Evolutionary conservation across 306 rosid genomes (phyloP).

Genomic region (Quercus variabilis): DNA sequence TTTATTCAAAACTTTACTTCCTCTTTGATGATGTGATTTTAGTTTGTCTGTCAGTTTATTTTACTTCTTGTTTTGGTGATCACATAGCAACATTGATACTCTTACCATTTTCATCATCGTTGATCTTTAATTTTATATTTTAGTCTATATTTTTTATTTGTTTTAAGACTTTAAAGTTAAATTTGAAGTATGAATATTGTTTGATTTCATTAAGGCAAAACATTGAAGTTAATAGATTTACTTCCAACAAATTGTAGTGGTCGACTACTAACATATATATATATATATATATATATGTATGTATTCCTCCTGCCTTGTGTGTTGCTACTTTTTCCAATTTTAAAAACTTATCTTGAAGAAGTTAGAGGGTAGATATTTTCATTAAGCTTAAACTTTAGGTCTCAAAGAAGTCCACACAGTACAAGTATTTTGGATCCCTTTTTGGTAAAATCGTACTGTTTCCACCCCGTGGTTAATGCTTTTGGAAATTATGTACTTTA

Average conservation of each 20-base stretch:
- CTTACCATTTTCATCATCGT: neutral
- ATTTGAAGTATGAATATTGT: neutral
- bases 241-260: neutral
- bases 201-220: too few relatives aligned
- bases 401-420: neutral
- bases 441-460: neutral
- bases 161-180: neutral
- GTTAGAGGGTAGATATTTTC: neutral
- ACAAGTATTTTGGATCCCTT: neutral
- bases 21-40: conserved; percentile 7
- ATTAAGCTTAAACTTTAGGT: neutral
- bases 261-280: neutral
- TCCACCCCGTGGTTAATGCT: neutral
- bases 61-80: neutral
- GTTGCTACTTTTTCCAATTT: neutral
- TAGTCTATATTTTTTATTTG: neutral
- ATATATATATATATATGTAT: too few relatives aligned
- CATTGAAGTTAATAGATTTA: neutral
- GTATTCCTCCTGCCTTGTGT: neutral
- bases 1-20: conserved; percentile 17
- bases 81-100: neutral
- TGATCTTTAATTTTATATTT: neutral
- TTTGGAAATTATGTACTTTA: neutral
- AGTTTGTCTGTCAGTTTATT: neutral
- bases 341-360: neutral